These are phyloP conservation scores for Globisporangium orthogonon DNA, from an alignment of 352 stramenopile genomes.

Conservation along the genomic window DNA sequence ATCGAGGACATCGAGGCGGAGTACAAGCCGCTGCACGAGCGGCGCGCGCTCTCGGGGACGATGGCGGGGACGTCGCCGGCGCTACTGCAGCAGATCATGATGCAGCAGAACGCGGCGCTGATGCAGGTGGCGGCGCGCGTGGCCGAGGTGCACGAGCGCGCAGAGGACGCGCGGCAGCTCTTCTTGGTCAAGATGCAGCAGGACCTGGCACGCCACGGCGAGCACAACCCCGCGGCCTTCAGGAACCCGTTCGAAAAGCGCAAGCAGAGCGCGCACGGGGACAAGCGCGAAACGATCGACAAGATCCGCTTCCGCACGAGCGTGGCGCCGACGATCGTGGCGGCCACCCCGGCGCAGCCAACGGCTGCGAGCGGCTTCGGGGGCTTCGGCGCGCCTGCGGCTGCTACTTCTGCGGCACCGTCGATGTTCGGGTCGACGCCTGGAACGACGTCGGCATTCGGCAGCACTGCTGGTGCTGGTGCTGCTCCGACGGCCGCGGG, in stretches of 20 bases:
- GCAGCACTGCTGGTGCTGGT: constrained; percentile 11
- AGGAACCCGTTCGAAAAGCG: constrained; percentile 77
- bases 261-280: constrained; percentile 62
- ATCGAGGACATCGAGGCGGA: constrained; percentile 70
- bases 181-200: constrained; percentile 65
- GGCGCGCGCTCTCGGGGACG: constrained; percentile 2
- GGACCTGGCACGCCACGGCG: constrained; percentile 52
- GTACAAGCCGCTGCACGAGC: constrained; percentile 46
- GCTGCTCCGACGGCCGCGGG: neutral
- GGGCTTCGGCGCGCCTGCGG: constrained; percentile 1
- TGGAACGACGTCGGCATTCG: constrained; percentile 24
- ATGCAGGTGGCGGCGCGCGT: constrained; percentile 73
- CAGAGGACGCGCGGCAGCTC: constrained; percentile 59
- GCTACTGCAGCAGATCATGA: constrained; percentile 63
- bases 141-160: constrained; percentile 68
- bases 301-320: constrained; percentile 75
- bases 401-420: neutral
- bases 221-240: constrained; percentile 47
- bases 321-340: constrained; percentile 61
- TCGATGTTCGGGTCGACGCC: constrained; percentile 8
- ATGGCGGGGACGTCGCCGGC: constrained; percentile 18
- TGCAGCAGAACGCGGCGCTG: constrained; percentile 69
- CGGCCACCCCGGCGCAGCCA: constrained; percentile 11
- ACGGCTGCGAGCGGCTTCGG: constrained; percentile 4
- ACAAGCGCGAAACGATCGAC: constrained; percentile 57